phyloP scores from a whole-genome alignment of 2,329 filamentous ascomycete species.

The Colletotrichum sp. region DNA sequence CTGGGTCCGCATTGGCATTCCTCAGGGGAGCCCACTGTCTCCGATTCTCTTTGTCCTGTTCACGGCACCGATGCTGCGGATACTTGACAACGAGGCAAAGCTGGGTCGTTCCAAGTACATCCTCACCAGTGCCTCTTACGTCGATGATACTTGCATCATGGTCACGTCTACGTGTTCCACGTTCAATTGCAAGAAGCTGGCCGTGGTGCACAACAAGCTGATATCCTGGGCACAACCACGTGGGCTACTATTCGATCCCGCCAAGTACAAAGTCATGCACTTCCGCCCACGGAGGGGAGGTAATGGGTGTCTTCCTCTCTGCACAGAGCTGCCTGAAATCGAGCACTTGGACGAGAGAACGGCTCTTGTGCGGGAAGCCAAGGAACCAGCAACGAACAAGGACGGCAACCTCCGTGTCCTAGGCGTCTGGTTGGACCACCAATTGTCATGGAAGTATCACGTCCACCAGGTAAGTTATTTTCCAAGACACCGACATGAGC shows the following conservation, averaged over 20 bases:
- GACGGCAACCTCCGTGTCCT: not conserved
- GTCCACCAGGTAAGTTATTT: not conserved
- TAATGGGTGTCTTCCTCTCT: not conserved
- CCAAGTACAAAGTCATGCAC: slow-evolving; percentile 4
- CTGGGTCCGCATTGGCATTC: not conserved
- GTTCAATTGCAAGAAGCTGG: not conserved
- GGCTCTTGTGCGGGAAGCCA: not conserved
- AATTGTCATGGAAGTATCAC: not conserved
- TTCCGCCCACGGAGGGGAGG: not conserved
- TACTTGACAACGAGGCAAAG: not conserved
- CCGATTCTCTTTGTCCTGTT: not conserved
- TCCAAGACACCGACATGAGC: not conserved
- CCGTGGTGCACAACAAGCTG: not conserved
- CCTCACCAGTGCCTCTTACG: not conserved
- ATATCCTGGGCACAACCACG: not conserved
- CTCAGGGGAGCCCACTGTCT: not conserved
- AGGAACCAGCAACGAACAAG: not conserved
- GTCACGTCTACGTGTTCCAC: not conserved
- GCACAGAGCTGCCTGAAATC: not conserved
- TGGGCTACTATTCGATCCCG: not conserved
- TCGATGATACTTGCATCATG: slow-evolving; percentile 2
- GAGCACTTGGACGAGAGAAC: not conserved
- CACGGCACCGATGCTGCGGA: not conserved
- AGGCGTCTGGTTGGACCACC: not conserved
- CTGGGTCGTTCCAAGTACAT: not conserved